Evolutionary conservation across 164 flowering plant species (phyloP), one percentile per base, ranked within the genome.

Genomic region (Saururus chinensis): DNA sequence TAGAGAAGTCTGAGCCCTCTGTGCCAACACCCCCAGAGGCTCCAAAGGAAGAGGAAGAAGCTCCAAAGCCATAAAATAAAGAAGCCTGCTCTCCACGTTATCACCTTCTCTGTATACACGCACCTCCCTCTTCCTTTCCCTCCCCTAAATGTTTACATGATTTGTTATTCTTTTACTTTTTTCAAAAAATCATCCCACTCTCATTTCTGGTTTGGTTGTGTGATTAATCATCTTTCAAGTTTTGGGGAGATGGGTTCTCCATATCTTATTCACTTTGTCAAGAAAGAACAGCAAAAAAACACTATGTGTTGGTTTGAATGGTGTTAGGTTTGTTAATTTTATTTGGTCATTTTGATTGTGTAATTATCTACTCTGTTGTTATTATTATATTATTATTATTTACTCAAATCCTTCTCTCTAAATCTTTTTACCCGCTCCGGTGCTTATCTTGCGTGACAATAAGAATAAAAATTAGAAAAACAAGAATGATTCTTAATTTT

Each of bases 111-210:
- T 53, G 56, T 53, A n/a, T n/a, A n/a, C n/a, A n/a, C n/a, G n/a
- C n/a, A n/a, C n/a, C n/a, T n/a, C n/a, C n/a, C n/a, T n/a, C n/a
- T n/a, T n/a, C n/a, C n/a, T n/a, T n/a, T n/a, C n/a, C n/a, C n/a
- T n/a, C n/a, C n/a, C n/a, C n/a, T n/a, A 53, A 53, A 53, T 21
- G 23, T 52, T 57, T 59, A 64, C 60, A 60, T 37, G 64, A 69
- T 69, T 69, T 64, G 60, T 64, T 69, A 69, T 64, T 69, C 68
- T 64, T 69, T 64, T 23, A 9, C 48, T 20, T 53, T 26, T 45
- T 30, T 30, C 37, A 30, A 30, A 22, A 16, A 10, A 51, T 51
- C 1, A n/a, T 20, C 56, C 22, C 19, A 17, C 60, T 14, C 30
- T 22, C 9, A 19, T 7, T 17, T 20, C 48, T 14, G 10, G 20